Evolutionary conservation across 75 land plant species (phyloP).

Genomic region (Picea glauca): DNA sequence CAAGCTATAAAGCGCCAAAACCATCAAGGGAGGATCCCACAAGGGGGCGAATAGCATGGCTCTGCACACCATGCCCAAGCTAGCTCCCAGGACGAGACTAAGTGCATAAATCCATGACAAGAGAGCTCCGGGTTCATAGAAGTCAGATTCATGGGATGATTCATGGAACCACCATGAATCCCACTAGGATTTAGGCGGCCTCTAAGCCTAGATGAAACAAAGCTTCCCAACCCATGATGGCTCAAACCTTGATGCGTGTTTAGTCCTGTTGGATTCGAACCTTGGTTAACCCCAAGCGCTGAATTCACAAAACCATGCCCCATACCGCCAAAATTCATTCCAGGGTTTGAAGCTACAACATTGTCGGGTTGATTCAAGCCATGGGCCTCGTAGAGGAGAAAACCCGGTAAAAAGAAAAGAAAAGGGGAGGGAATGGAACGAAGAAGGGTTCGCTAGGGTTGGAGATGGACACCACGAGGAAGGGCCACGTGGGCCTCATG

Average conservation of each 20-base stretch:
- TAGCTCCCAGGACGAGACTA: too few relatives aligned
- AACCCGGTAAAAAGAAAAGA: too few relatives aligned
- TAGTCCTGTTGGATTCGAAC: background rate
- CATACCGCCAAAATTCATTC: slow-evolving; percentile 8
- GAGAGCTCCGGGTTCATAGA: background rate
- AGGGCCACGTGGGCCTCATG: too few relatives aligned
- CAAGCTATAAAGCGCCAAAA: too few relatives aligned
- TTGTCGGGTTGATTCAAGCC: slow-evolving; percentile 11
- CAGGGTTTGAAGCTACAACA: background rate
- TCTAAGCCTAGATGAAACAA: slow-evolving; percentile 18
- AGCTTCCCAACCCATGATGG: slow-evolving; percentile 24
- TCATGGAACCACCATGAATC: slow-evolving; percentile 15
- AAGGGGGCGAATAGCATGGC: too few relatives aligned
- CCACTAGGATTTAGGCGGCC: slow-evolving; percentile 14
- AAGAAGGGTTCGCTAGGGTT: too few relatives aligned
- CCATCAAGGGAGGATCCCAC: too few relatives aligned
- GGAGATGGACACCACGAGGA: too few relatives aligned
- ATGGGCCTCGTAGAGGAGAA: too few relatives aligned
- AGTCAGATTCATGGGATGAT: background rate
- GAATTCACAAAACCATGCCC: slow-evolving; percentile 19
- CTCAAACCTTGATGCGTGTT: slow-evolving; percentile 16
- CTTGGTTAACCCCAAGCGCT: slow-evolving; percentile 13
- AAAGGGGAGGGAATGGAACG: too few relatives aligned
- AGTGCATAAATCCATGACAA: background rate
- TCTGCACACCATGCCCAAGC: too few relatives aligned